Evolutionary conservation across 495 filamentous ascomycete genomes (phyloP).

Genomic region (Talaromyces stipitatus): DNA sequence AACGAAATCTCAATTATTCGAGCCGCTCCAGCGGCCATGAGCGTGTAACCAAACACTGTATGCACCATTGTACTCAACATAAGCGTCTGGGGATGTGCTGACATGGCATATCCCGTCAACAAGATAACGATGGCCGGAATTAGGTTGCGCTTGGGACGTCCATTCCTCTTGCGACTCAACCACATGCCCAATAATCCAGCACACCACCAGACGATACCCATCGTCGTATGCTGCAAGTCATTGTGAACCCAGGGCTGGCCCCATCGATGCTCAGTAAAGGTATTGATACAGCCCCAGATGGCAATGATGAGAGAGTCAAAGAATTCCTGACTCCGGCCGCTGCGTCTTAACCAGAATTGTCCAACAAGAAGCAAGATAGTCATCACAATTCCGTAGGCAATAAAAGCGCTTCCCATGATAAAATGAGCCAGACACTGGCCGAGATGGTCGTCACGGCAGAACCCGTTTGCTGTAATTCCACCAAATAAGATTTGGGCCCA

Average conservation of each 20-base stretch:
- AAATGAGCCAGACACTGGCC: slow-evolving; percentile 96
- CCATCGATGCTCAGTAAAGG: slow-evolving; percentile 97
- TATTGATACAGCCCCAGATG: slow-evolving; percentile 93
- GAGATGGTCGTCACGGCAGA: slow-evolving; percentile 83
- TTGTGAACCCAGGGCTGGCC: slow-evolving; percentile 84
- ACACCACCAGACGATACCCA: slow-evolving; percentile 97
- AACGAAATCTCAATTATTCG: slow-evolving; percentile 91
- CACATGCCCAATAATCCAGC: slow-evolving; percentile 88
- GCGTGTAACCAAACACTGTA: slow-evolving; percentile 85
- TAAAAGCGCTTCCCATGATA: slow-evolving; percentile 97
- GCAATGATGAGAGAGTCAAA: slow-evolving; percentile 90
- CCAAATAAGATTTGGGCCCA: slow-evolving; percentile 98
- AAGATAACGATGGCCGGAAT: slow-evolving; percentile 86
- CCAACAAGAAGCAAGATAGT: slow-evolving; percentile 83
- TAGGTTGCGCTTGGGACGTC: slow-evolving; percentile 83
- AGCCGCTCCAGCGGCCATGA: slow-evolving; percentile 81
- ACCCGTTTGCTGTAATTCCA: slow-evolving; percentile 88
- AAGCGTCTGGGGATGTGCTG: slow-evolving; percentile 74
- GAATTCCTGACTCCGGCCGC: slow-evolving; percentile 90
- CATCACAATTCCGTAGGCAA: slow-evolving; percentile 83
- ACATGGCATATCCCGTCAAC: slow-evolving; percentile 93
- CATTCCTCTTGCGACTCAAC: slow-evolving; percentile 75
- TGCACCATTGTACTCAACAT: slow-evolving; percentile 85
- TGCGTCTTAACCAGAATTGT: slow-evolving; percentile 76
- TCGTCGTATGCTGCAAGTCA: slow-evolving; percentile 93